Percentiles rank a stretch among this genome's conserved stretches.
Evolutionary conservation across 306 rosid species (phyloP).

Genomic region (Acacia confusa): DNA sequence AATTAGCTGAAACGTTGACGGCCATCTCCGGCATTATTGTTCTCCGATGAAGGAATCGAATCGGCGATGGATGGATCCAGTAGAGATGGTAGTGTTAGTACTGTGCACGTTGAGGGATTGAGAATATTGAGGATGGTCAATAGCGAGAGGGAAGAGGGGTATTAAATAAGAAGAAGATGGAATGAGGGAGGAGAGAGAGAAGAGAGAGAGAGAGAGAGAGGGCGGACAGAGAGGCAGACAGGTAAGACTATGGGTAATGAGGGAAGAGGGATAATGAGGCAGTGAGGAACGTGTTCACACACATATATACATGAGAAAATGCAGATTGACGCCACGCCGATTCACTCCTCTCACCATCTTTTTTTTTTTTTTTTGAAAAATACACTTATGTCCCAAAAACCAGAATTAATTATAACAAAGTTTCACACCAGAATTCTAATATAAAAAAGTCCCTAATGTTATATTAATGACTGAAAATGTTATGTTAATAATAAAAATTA

Average conservation of each 20-base stretch:
- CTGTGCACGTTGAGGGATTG: not conserved
- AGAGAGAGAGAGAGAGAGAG: not conserved
- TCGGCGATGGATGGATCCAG: not conserved
- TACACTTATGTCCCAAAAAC: no score
- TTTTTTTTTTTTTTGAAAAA: not conserved
- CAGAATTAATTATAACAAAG: no score
- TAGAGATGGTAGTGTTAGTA: not conserved
- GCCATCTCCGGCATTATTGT: constrained; percentile 28
- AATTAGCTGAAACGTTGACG: constrained; percentile 1
- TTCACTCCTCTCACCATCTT: not conserved
- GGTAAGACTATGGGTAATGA: not conserved
- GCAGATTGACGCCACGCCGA: not conserved
- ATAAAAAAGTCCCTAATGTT: no score
- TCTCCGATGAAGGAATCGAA: not conserved
- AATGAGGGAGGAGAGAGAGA: not conserved
- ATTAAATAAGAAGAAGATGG: constrained; percentile 13
- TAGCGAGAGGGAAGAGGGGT: not conserved
- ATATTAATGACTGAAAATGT: no score
- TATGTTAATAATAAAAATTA: no score
- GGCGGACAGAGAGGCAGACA: constrained; percentile 14
- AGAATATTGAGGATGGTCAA: not conserved
- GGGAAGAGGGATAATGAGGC: not conserved
- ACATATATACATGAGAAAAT: constrained; percentile 10
- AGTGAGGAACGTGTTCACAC: constrained; percentile 57
- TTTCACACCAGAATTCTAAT: no score